Evolutionary conservation across 2,329 filamentous ascomycete species (phyloP).

Genomic region (Claviceps sp.): DNA sequence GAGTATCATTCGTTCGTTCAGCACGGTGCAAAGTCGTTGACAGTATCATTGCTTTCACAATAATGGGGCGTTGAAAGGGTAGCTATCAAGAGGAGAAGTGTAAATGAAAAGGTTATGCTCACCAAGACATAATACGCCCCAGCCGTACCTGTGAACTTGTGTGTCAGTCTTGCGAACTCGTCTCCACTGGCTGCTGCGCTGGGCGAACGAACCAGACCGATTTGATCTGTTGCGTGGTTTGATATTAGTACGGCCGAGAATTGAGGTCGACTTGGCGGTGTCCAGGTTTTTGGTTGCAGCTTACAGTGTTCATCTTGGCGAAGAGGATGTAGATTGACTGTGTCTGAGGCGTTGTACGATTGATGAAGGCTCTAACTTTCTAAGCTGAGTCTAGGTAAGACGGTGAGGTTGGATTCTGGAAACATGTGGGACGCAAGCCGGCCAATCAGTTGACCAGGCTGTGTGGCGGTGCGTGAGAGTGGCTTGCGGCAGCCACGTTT

Average conservation of each 20-base stretch:
- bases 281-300: constrained; percentile 7
- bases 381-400: too few relatives aligned
- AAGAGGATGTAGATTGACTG: background rate
- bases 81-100: background rate
- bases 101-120: constrained; percentile 19
- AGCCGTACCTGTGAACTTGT: constrained; percentile 60
- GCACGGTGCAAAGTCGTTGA: background rate
- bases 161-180: background rate
- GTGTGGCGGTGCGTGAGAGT: background rate
- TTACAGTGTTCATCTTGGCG: constrained; percentile 41
- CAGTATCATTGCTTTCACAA: too few relatives aligned
- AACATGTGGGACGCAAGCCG: too few relatives aligned
- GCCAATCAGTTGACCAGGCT: background rate
- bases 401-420: too few relatives aligned
- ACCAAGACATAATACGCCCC: constrained; percentile 81
- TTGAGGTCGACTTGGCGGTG: background rate
- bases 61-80: background rate
- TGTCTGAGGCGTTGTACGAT: background rate
- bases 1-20: background rate
- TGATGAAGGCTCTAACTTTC: background rate
- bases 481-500: background rate
- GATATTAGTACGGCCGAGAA: background rate
- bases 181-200: background rate
- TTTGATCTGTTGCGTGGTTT: constrained; percentile 32
- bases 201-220: constrained; percentile 47